Percentiles rank a stretch among this genome's conserved stretches.
These are phyloP conservation scores for Pythium vanterpoolii DNA, from an alignment of 352 stramenopile genomes.

Conservation along the genomic window DNA sequence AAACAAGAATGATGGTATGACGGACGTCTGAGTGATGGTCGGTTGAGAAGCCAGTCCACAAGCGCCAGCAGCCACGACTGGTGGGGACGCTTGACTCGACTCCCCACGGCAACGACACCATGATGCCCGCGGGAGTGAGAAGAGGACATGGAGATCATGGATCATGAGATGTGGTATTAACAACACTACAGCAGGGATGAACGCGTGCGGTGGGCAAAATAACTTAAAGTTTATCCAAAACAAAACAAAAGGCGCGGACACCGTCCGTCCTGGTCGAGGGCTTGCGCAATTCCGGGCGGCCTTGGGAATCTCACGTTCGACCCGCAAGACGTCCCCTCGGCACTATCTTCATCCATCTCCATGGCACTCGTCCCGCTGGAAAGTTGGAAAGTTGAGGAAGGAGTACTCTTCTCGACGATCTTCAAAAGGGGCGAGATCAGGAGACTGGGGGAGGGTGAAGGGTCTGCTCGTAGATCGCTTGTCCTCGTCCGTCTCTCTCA, in stretches of 20 bases:
- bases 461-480: background rate
- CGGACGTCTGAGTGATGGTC: background rate
- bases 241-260: background rate
- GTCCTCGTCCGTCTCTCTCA: conserved; percentile 10
- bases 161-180: background rate
- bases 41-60: conserved; percentile 3
- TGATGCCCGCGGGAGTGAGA: background rate
- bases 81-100: background rate
- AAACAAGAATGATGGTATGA: background rate
- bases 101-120: background rate
- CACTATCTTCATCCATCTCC: background rate
- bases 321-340: background rate
- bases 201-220: conserved; percentile 11
- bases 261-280: background rate
- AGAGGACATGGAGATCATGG: background rate
- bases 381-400: too few species aligned
- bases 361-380: background rate
- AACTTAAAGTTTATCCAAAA: conserved; percentile 26
- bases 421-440: background rate
- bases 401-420: background rate
- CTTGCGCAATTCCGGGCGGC: background rate
- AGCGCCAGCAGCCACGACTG: background rate
- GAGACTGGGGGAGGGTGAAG: background rate
- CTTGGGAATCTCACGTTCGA: conserved; percentile 1
- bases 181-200: background rate